Evolutionary conservation across 495 filamentous ascomycete species (phyloP).

Genomic region (Lasiosphaeriaceae sp.): DNA sequence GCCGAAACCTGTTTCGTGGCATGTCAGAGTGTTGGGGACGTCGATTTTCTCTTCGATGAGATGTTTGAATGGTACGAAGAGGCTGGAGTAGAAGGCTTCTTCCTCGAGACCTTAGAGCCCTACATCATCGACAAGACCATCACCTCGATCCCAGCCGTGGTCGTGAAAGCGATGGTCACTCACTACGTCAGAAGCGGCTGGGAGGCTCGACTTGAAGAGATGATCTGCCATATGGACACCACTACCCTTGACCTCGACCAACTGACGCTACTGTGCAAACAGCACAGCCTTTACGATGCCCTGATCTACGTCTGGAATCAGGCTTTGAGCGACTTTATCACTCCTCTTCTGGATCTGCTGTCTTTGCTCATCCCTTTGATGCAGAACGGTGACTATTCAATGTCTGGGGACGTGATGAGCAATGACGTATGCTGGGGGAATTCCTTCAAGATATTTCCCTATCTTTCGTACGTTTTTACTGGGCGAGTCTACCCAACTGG

Average conservation of each 20-base stretch:
- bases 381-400: conserved; percentile 45
- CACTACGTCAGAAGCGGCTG: conserved; percentile 71
- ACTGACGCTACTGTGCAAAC: conserved; percentile 83
- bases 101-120: conserved; percentile 81
- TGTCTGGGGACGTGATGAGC: conserved; percentile 39
- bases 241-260: conserved; percentile 91
- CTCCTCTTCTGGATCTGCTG: conserved; percentile 81
- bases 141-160: conserved; percentile 69
- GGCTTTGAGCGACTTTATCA: conserved; percentile 82
- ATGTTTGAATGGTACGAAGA: conserved; percentile 88
- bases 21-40: conserved; percentile 68
- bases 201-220: conserved; percentile 79
- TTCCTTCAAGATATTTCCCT: conserved; percentile 85
- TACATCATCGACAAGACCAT: conserved; percentile 78
- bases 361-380: conserved; percentile 60
- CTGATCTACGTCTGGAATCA: conserved; percentile 97
- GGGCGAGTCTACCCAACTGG: conserved; percentile 88
- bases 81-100: conserved; percentile 63
- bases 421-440: conserved; percentile 55
- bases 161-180: conserved; percentile 79
- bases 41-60: conserved; percentile 85
- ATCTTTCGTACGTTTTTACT: conserved; percentile 88
- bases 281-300: conserved; percentile 88
- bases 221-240: conserved; percentile 90
- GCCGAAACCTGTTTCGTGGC: conserved; percentile 78